Percentiles rank a stretch among this genome's conserved stretches.
These are phyloP conservation scores for Fusarium tuaranense DNA, from an alignment of 2,329 filamentous ascomycete genomes.

Conservation along the genomic window DNA sequence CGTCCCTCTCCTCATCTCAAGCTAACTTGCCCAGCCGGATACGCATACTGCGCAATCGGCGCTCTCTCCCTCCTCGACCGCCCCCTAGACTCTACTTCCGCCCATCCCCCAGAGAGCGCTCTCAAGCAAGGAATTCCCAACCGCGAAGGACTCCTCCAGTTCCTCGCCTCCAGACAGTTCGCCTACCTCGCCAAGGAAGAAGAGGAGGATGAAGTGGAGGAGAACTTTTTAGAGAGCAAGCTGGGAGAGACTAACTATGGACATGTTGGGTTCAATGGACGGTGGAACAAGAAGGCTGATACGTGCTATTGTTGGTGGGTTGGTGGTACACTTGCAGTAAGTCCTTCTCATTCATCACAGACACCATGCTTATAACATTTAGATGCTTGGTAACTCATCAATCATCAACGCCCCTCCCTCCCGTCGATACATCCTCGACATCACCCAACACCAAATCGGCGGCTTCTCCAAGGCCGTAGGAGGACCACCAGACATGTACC, in stretches of 20 bases:
- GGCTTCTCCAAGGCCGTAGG: constrained; percentile 82
- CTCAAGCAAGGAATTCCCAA: constrained; percentile 52
- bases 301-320: constrained; percentile 99
- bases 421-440: constrained; percentile 83
- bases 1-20: not conserved
- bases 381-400: constrained; percentile 69
- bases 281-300: constrained; percentile 90
- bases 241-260: constrained; percentile 51
- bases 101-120: constrained; percentile 35
- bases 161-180: constrained; percentile 75
- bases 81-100: constrained; percentile 54
- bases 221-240: constrained; percentile 51
- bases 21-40: constrained; percentile 71
- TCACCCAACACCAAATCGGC: constrained; percentile 88
- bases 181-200: constrained; percentile 63
- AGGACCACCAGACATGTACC: constrained; percentile 81
- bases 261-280: constrained; percentile 86
- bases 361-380: not conserved
- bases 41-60: constrained; percentile 88
- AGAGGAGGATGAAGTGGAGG: constrained; percentile 59
- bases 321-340: constrained; percentile 68
- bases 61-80: constrained; percentile 81
- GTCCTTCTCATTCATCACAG: not conserved
- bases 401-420: constrained; percentile 71
- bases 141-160: constrained; percentile 55